phyloP scores from a whole-genome alignment of 108 stramenopile species.

The Nannochloropsis salina region DNA sequence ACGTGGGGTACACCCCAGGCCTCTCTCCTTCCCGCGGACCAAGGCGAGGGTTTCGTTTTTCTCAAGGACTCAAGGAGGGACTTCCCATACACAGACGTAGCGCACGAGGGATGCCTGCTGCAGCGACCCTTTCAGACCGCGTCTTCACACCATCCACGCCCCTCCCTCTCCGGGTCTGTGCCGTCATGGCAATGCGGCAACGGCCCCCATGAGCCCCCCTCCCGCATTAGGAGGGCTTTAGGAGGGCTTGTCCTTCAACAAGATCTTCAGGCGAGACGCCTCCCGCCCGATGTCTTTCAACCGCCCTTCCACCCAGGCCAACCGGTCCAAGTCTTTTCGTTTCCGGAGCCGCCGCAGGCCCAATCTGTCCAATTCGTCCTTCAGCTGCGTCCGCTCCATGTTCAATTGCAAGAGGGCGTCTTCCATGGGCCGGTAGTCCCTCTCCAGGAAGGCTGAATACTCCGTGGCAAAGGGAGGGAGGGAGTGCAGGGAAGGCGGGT shows the following conservation, averaged over 20 bases:
- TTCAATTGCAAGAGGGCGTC: slow-evolving; percentile 1
- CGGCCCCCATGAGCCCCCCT: no score
- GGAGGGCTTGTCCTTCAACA: background rate
- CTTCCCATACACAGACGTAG: no score
- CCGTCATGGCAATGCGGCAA: no score
- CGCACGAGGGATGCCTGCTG: no score
- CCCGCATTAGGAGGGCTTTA: no score
- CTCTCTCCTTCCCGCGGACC: no score
- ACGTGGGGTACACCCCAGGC: no score
- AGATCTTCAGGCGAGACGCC: background rate
- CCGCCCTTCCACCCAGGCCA: background rate
- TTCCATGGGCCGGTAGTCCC: background rate
- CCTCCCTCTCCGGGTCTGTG: no score
- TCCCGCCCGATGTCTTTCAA: background rate
- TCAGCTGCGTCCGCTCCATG: background rate
- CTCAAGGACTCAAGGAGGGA: no score
- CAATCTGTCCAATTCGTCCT: background rate
- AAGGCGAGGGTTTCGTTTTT: no score
- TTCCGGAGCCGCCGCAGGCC: background rate
- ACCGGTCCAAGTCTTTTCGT: background rate
- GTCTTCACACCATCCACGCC: no score
- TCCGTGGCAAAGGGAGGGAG: slow-evolving; percentile 14
- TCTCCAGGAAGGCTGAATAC: background rate
- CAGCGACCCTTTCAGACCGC: no score
- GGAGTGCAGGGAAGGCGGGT: background rate